These are phyloP conservation scores for Hyaloscypha hepaticicola DNA, from an alignment of 495 filamentous ascomycete species.

Conservation along the genomic window DNA sequence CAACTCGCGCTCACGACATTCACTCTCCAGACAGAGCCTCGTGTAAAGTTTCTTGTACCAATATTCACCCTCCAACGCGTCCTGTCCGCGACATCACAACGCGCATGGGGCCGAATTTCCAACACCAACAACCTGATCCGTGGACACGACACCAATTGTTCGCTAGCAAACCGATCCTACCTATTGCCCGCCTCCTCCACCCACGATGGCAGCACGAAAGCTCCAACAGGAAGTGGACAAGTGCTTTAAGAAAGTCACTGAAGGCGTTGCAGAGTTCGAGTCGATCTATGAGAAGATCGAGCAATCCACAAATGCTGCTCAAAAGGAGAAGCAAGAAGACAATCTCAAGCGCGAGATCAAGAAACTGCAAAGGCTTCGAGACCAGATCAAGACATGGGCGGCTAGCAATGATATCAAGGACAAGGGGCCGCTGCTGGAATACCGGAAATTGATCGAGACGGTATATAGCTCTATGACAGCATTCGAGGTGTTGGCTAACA, in stretches of 20 bases:
- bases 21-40: conserved; percentile 1
- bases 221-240: conserved; percentile 96
- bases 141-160: conserved; percentile 25
- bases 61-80: conserved; percentile 2
- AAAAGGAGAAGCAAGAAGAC: conserved; percentile 97
- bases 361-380: conserved; percentile 94
- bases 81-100: neutral
- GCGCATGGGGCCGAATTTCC: conserved; percentile 21
- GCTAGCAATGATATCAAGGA: conserved; percentile 98
- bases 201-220: conserved; percentile 87
- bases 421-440: conserved; percentile 89
- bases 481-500: conserved; percentile 19
- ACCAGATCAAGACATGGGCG: conserved; percentile 99
- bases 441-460: conserved; percentile 93
- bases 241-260: conserved; percentile 94
- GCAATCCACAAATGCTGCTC: conserved; percentile 82
- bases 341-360: conserved; percentile 98
- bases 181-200: conserved; percentile 22
- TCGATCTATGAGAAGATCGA: conserved; percentile 94
- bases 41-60: conserved; percentile 15
- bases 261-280: conserved; percentile 92
- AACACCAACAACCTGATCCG: conserved; percentile 20
- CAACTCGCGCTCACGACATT: neutral
- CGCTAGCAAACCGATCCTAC: conserved; percentile 3
- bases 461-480: conserved; percentile 45